These are phyloP conservation scores for Aspergillus alliaceus DNA, from an alignment of 2,329 filamentous ascomycete genomes.

Conservation along the genomic window DNA sequence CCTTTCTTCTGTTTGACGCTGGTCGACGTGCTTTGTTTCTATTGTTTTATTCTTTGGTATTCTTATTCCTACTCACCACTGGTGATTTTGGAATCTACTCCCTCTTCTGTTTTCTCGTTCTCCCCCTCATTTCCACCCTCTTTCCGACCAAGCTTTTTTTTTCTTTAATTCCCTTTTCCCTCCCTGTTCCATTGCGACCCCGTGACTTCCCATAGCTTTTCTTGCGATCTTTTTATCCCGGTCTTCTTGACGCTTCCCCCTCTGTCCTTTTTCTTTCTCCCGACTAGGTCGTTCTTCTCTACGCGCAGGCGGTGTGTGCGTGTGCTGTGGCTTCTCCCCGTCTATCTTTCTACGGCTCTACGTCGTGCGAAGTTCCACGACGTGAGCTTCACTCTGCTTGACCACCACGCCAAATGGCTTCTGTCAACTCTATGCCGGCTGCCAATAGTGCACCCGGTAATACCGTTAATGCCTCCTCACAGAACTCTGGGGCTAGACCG, in stretches of 20 bases:
- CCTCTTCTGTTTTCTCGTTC: constrained; percentile 5
- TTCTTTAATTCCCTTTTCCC: neutral
- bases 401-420: constrained; percentile 40
- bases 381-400: constrained; percentile 30
- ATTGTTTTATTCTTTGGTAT: neutral
- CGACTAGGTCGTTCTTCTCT: constrained; percentile 16
- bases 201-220: constrained; percentile 2
- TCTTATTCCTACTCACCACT: neutral
- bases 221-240: neutral
- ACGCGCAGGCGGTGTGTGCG: constrained; percentile 39
- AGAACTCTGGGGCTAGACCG: constrained; percentile 40
- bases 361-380: constrained; percentile 38
- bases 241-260: neutral
- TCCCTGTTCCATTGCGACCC: neutral
- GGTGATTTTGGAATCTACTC: neutral
- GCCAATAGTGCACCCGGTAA: constrained; percentile 40
- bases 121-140: constrained; percentile 7
- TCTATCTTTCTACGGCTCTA: constrained; percentile 25
- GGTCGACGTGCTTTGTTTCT: neutral
- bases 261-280: constrained; percentile 11
- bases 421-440: constrained; percentile 37
- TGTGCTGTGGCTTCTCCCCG: constrained; percentile 32
- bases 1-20: neutral
- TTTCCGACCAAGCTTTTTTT: constrained; percentile 4
- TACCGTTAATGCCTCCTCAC: constrained; percentile 36